Base-by-base conservation (phyloP, 306 rosid species). In the Ormosia emarginata region DNA sequence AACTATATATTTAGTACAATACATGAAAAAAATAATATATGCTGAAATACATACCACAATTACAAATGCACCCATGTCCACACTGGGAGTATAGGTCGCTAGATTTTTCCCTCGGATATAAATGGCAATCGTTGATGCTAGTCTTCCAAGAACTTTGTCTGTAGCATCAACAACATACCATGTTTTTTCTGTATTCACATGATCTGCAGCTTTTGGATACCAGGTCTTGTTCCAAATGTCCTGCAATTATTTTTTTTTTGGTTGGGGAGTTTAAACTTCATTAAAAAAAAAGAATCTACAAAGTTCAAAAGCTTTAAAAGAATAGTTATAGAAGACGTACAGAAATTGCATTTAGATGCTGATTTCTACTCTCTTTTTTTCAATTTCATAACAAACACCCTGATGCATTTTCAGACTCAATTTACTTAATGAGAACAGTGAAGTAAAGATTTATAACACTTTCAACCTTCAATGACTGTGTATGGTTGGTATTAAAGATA, bases 181-280 rank as follows among this genome's bases (percentile, higher is more conserved):
- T 29, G 90, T 85, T 66, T 96, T 92, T 40, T 90, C 97, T 40
- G 97, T 92, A 82, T 92, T 94, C 69, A 93, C 91, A 63, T 96
- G 99, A 85, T 96, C 98, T 3, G 88, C 91, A 77, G 98, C 99
- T 86, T 96, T 96, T 47, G 99, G 99, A 79, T 96, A 93, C 97
- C 97, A 95, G 43, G 92, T 90, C 29, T 75, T 93, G 72, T 95
- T 95, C 99, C 99, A 95, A 77, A 95, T 92, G 82, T 95, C 99
- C 98, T 95, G 62, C 81, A 84, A 70, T 64, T 7, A 40, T 56
- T 29, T 8, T 66, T 74, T 34, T 29, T 41, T 75, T 12, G 7
- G 37, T 12, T 11, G 17, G 32, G 17, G 36, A 43, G 12, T 62
- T 71, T 14, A 55, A 53, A 64, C 39, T 67, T 56, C 49, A 52